Percentiles rank a stretch among this genome's conserved stretches.
These are phyloP conservation scores for Dipodascus geniculatus DNA, from an alignment of 805 yeast genomes.

Conservation along the genomic window DNA sequence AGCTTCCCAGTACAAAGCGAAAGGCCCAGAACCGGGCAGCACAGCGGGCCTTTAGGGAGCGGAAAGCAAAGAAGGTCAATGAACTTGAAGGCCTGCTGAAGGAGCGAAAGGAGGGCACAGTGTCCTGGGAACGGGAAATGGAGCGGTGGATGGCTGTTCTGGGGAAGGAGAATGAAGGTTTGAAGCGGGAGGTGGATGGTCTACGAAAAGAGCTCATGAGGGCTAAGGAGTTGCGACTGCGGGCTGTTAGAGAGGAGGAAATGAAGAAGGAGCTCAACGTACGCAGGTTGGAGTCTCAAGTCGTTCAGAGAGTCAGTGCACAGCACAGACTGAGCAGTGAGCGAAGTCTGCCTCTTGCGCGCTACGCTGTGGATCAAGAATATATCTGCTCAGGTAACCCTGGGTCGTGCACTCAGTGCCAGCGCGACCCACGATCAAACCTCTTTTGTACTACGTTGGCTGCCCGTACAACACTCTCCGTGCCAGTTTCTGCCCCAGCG, in stretches of 20 bases:
- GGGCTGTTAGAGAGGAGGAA: background rate
- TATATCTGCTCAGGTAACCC: constrained; percentile 1
- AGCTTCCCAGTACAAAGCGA: constrained; percentile 78
- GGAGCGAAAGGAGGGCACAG: constrained; percentile 21
- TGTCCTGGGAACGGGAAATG: constrained; percentile 43
- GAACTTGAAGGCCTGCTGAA: constrained; percentile 74
- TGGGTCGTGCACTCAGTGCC: background rate
- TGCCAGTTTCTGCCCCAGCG: too few species aligned
- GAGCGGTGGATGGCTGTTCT: constrained; percentile 35
- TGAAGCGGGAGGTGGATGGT: constrained; percentile 48
- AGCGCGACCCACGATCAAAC: background rate
- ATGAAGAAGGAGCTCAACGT: background rate
- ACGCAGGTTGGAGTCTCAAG: background rate
- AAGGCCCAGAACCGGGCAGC: constrained; percentile 97
- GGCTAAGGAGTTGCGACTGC: background rate
- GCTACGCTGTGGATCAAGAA: background rate
- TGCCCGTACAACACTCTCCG: background rate
- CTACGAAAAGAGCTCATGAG: constrained; percentile 27
- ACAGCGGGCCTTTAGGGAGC: constrained; percentile 90
- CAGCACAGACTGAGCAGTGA: background rate
- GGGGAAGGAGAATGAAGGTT: constrained; percentile 39
- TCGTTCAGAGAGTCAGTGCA: background rate
- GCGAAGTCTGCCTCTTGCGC: background rate
- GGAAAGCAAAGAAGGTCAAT: constrained; percentile 78
- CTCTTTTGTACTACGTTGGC: background rate